Conservation (phyloP, 2,329 filamentous ascomycete species). For the Pestalotiopsis sp. region DNA sequence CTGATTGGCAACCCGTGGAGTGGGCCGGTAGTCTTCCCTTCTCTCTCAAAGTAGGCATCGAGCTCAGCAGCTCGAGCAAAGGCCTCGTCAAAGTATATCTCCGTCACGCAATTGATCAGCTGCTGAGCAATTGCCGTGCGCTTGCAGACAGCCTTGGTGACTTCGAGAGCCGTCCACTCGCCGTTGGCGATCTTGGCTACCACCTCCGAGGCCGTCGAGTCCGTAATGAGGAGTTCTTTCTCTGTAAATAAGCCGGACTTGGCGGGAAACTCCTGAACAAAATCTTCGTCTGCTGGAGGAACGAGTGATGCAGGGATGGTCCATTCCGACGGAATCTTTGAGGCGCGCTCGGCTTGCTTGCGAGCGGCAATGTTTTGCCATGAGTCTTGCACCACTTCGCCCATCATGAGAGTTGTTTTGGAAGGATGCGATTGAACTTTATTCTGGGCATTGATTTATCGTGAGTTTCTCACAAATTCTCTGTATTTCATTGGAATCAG, state of each 20-base stretch:
- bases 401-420: background rate
- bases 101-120: conserved; percentile 18
- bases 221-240: conserved; percentile 19
- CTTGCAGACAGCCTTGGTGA: conserved; percentile 12
- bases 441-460: background rate
- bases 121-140: conserved; percentile 6
- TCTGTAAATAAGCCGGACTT: conserved; percentile 21
- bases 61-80: conserved; percentile 40
- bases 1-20: conserved; percentile 37
- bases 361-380: conserved; percentile 9
- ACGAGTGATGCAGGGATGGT: conserved; percentile 1
- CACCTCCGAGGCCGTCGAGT: conserved; percentile 18
- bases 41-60: conserved; percentile 40
- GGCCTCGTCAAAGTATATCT: conserved; percentile 43
- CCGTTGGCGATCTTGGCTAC: conserved; percentile 21
- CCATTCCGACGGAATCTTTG: conserved; percentile 10
- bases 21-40: conserved; percentile 50
- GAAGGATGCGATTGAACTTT: background rate
- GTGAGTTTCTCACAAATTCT: too few species aligned
- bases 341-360: conserved; percentile 3
- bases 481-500: too few species aligned
- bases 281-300: conserved; percentile 14
- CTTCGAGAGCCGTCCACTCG: conserved; percentile 10
- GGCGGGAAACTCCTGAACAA: conserved; percentile 20
- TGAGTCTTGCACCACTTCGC: conserved; percentile 3